Evolutionary conservation across 1,284 basidiomycete species (phyloP), one percentile per base, ranked within the genome.

Genomic region (Ceratobasidium theobromae): DNA sequence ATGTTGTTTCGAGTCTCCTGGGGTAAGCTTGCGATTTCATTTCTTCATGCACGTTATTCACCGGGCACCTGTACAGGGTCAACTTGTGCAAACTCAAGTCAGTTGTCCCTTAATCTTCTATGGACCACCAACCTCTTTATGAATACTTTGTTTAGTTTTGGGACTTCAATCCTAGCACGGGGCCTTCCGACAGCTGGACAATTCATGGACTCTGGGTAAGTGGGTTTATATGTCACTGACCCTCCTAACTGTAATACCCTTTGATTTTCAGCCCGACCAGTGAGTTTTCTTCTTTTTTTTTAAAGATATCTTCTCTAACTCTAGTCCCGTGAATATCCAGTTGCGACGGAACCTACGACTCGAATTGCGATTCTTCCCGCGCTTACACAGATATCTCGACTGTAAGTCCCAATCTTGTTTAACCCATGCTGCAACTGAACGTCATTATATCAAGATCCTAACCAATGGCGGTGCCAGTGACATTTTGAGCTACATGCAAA

Each of bases 401-500:
- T 21, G 84, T 86, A 69, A 57, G 80, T 74, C 9, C 21, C 27
- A 35, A 23, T 54, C 25, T 18, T 51, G 12, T 58, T 1, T 16
- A n/a, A 27, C 27, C 33, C n/a, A 32, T 41, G 0, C 9, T 8
- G n/a, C n/a, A 41, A 46, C 25, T 30, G 21, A 9, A 6, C 14
- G 43, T 43, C n/a, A 60, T 65, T 6, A 66, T 38, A 21, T 18
- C 55, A 53, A 89, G 84, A 79, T 91, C 41, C 79, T 93, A 45
- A 75, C 77, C 5, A 73, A 76, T 16, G 82, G 86, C 67, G 87
- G 86, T 1, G 85, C 85, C 18, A 78, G 78, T 35, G 79, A 81
- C 33, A 85, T 87, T 0, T 76, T 92, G n/a, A 71, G 77, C 8
- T 89, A 83, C 75, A 91, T 92, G 88, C 66, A 86, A 48, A 75